A percentile compares a stretch with the other conserved stretches of the same genome.
Evolutionary conservation across 2,329 filamentous ascomycete species (phyloP).

Genomic region (Calonectria leucothoes): DNA sequence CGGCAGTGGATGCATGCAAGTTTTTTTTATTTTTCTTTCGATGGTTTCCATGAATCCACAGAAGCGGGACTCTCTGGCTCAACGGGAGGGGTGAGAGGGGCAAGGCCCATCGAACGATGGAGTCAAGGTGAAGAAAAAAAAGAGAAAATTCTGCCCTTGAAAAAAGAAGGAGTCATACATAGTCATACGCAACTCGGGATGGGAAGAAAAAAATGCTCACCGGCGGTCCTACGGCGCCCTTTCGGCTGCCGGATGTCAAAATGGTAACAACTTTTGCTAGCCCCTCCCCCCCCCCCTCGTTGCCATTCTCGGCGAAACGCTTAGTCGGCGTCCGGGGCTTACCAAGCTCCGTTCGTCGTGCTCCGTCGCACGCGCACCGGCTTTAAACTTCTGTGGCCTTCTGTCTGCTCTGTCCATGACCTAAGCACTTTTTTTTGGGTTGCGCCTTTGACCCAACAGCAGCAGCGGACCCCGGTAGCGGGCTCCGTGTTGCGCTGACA

Average conservation of each 20-base stretch:
- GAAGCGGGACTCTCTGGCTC: neutral
- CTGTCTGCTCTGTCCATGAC: no score
- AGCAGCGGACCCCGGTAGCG: neutral
- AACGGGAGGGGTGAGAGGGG: neutral
- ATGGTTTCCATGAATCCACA: neutral
- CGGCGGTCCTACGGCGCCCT: conserved; percentile 6
- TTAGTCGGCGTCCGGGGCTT: conserved; percentile 9
- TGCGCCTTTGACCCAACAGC: neutral
- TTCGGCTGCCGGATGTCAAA: conserved; percentile 1
- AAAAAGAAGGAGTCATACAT: neutral
- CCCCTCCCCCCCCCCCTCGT: neutral
- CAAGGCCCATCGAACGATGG: neutral
- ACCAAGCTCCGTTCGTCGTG: conserved; percentile 1
- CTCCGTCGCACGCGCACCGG: neutral
- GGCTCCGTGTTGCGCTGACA: conserved; percentile 14
- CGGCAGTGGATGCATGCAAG: conserved; percentile 5
- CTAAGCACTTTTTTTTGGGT: neutral
- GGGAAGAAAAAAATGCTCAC: neutral
- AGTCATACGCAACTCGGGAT: neutral
- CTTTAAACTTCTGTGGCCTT: neutral
- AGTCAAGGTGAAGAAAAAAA: neutral
- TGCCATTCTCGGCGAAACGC: neutral
- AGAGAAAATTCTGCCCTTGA: neutral
- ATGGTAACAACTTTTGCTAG: neutral
- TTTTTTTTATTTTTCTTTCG: neutral